phyloP scores from a whole-genome alignment of 2,329 filamentous ascomycete genomes.

The Ambrosiella xylebori region DNA sequence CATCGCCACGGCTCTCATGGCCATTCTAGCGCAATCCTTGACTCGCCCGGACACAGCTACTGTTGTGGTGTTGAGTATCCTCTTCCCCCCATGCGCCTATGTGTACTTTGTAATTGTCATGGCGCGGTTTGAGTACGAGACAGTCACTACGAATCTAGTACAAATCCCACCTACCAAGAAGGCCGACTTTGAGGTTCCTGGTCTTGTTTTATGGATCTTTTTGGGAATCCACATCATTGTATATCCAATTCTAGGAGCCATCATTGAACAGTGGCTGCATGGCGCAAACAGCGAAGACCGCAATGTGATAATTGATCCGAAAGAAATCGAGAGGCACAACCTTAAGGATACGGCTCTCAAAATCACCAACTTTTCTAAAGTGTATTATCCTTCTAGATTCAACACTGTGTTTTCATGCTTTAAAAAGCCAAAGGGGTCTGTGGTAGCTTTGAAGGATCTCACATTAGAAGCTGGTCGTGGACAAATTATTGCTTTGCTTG shows the following conservation, averaged over 20 bases:
- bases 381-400: slow-evolving; percentile 41
- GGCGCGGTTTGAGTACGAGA: slow-evolving; percentile 55
- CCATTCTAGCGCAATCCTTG: slow-evolving; percentile 64
- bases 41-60: slow-evolving; percentile 42
- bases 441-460: slow-evolving; percentile 63
- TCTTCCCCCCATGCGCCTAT: slow-evolving; percentile 81
- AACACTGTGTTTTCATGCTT: slow-evolving; percentile 23
- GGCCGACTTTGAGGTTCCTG: slow-evolving; percentile 43
- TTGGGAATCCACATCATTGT: slow-evolving; percentile 58
- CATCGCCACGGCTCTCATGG: slow-evolving; percentile 56
- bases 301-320: slow-evolving; percentile 26
- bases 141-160: slow-evolving; percentile 41
- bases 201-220: slow-evolving; percentile 63
- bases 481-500: slow-evolving; percentile 71
- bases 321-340: slow-evolving; percentile 7
- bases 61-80: slow-evolving; percentile 51
- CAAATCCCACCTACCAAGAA: slow-evolving; percentile 44
- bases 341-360: slow-evolving; percentile 38
- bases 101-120: slow-evolving; percentile 63
- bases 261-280: slow-evolving; percentile 58
- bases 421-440: slow-evolving; percentile 24
- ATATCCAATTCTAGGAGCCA: slow-evolving; percentile 58
- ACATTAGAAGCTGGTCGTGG: slow-evolving; percentile 55
- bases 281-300: slow-evolving; percentile 52
- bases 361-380: slow-evolving; percentile 58